A percentile compares a stretch with the other conserved stretches of the same genome.
phyloP scores from a whole-genome alignment of 257 asterid species.

The Nicotiana obtusifolia region DNA sequence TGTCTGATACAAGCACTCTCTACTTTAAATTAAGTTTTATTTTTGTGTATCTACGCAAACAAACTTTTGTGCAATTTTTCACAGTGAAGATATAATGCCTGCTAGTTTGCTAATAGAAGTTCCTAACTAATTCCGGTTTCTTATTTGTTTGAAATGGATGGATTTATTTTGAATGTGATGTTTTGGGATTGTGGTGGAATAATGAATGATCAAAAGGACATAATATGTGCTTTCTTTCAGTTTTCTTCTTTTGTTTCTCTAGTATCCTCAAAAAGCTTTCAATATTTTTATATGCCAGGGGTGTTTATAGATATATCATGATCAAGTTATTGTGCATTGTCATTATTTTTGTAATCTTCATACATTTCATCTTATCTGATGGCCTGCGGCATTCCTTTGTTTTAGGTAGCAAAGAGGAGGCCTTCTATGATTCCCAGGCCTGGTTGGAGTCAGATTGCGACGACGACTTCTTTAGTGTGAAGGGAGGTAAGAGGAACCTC shows the following conservation, averaged over 20 bases:
- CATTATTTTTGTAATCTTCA: background rate
- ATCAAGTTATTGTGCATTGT: background rate
- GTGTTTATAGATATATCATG: background rate
- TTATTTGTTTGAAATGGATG: background rate
- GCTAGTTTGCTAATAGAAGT: background rate
- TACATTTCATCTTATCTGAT: background rate
- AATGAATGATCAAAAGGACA: background rate
- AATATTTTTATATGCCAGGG: background rate
- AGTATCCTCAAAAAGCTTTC: background rate
- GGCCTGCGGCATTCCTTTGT: slow-evolving; percentile 12
- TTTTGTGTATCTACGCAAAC: background rate
- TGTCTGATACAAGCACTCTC: background rate
- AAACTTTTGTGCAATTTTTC: background rate
- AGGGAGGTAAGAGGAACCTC: slow-evolving; percentile 57
- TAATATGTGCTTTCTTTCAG: background rate
- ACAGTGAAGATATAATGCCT: background rate
- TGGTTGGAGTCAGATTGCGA: slow-evolving; percentile 84
- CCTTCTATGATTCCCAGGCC: slow-evolving; percentile 63
- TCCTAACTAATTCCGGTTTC: background rate
- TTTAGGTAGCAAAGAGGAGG: slow-evolving; percentile 72
- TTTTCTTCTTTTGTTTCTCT: background rate
- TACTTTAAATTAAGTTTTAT: background rate
- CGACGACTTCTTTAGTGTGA: slow-evolving; percentile 69
- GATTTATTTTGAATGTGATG: background rate
- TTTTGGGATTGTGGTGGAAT: background rate